These are phyloP conservation scores for Aspergillus eucalypticola DNA, from an alignment of 2,329 filamentous ascomycete genomes.

Conservation along the genomic window DNA sequence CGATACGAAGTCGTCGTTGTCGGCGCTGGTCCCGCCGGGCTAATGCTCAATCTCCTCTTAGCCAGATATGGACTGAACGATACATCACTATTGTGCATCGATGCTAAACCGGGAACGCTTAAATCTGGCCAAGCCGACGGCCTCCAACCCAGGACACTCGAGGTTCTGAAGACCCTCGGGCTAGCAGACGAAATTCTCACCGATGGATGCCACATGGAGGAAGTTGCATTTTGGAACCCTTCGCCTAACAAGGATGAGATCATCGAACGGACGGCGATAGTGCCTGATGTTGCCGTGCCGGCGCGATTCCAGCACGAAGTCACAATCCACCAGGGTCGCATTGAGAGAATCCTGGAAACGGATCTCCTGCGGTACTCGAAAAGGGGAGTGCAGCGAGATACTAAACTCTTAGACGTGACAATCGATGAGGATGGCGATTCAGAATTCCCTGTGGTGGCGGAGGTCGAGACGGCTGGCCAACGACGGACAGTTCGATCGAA, in stretches of 20 bases:
- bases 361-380: slow-evolving; percentile 65
- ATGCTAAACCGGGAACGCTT: slow-evolving; percentile 41
- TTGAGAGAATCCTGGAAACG: slow-evolving; percentile 68
- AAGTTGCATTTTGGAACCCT: slow-evolving; percentile 70
- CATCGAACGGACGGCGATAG: slow-evolving; percentile 62
- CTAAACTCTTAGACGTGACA: slow-evolving; percentile 63
- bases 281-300: slow-evolving; percentile 59
- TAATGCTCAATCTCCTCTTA: slow-evolving; percentile 45
- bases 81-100: slow-evolving; percentile 45
- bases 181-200: slow-evolving; percentile 42
- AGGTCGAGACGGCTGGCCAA: slow-evolving; percentile 32
- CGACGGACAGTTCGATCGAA: slow-evolving; percentile 59
- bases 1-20: slow-evolving; percentile 47
- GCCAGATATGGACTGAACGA: slow-evolving; percentile 47
- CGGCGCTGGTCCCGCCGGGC: slow-evolving; percentile 47
- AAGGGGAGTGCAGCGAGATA: slow-evolving; percentile 61
- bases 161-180: slow-evolving; percentile 46
- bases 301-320: slow-evolving; percentile 71
- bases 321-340: slow-evolving; percentile 69
- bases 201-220: slow-evolving; percentile 49
- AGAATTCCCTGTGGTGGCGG: slow-evolving; percentile 39
- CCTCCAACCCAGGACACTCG: slow-evolving; percentile 46
- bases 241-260: slow-evolving; percentile 49
- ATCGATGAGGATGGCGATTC: slow-evolving; percentile 54
- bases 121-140: slow-evolving; percentile 48